Conservation (phyloP, 2,329 filamentous ascomycete genomes). For the Diaporthe citrichinensis region DNA sequence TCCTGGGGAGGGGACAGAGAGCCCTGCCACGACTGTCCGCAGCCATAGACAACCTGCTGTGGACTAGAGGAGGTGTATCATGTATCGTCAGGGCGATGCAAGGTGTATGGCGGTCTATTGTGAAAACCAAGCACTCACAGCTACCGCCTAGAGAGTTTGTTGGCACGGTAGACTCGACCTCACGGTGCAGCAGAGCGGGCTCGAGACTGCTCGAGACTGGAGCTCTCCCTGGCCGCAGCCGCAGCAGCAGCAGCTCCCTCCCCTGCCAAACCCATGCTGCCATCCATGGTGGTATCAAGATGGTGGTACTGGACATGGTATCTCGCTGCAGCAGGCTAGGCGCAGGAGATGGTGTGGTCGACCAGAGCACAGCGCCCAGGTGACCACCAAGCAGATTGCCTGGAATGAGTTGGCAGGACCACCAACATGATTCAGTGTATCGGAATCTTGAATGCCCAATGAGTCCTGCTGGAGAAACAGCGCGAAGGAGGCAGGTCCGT, state of each 20-base stretch:
- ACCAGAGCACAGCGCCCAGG: slow-evolving; percentile 16
- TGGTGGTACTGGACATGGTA: slow-evolving; percentile 13
- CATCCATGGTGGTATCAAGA: slow-evolving; percentile 8
- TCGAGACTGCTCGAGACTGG: slow-evolving; percentile 2
- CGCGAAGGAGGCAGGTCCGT: slow-evolving; percentile 7
- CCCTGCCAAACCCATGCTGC: slow-evolving; percentile 12
- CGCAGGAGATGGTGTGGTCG: slow-evolving; percentile 34
- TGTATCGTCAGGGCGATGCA: too few species aligned
- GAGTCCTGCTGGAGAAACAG: slow-evolving; percentile 4
- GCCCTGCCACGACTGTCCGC: background rate
- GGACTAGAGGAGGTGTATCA: too few species aligned
- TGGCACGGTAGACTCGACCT: background rate
- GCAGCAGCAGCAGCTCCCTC: slow-evolving; percentile 8
- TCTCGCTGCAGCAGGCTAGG: slow-evolving; percentile 32
- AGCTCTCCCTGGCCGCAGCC: background rate
- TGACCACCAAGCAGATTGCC: slow-evolving; percentile 30
- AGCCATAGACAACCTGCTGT: background rate
- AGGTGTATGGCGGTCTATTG: too few species aligned
- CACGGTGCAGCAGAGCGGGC: slow-evolving; percentile 10
- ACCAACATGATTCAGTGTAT: slow-evolving; percentile 33
- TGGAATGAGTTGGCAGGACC: slow-evolving; percentile 31
- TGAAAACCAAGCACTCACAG: background rate
- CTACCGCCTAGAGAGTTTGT: background rate
- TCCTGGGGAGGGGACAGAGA: background rate
- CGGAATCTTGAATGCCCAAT: slow-evolving; percentile 18